Evolutionary conservation across 2,329 filamentous ascomycete species (phyloP).

Genomic region (Leptographium procerum): DNA sequence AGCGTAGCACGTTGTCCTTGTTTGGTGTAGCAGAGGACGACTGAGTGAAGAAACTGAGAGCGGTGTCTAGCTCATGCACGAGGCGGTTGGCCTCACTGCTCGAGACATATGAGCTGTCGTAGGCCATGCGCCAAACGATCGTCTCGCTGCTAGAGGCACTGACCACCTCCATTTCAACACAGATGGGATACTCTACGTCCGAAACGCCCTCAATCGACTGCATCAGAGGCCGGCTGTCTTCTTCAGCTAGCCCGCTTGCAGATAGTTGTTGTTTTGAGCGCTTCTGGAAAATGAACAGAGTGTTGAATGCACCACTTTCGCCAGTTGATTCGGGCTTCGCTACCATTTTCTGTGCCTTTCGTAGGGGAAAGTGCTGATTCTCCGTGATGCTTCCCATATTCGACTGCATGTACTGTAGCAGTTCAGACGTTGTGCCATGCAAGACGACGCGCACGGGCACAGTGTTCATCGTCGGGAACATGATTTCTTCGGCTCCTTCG

Average conservation of each 20-base stretch:
- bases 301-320: constrained; percentile 36
- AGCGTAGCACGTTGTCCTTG: constrained; percentile 32
- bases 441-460: constrained; percentile 62
- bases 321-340: constrained; percentile 13
- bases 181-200: constrained; percentile 70
- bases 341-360: constrained; percentile 50
- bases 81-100: constrained; percentile 34
- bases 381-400: constrained; percentile 54
- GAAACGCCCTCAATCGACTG: constrained; percentile 52
- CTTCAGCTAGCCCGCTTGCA: too few relatives aligned
- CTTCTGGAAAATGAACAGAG: constrained; percentile 44
- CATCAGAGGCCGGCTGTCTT: constrained; percentile 32
- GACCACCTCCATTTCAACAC: constrained; percentile 64
- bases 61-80: constrained; percentile 45
- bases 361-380: constrained; percentile 67
- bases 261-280: constrained; percentile 3
- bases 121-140: constrained; percentile 56
- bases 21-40: constrained; percentile 27
- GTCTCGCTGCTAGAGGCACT: constrained; percentile 15
- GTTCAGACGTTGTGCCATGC: constrained; percentile 52
- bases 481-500: constrained; percentile 51
- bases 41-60: constrained; percentile 45
- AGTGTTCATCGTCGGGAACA: constrained; percentile 92
- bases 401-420: constrained; percentile 64
- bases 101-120: constrained; percentile 45